Percentiles rank a stretch among this genome's conserved stretches.
Evolutionary conservation across 352 stramenopile species (phyloP).

Genomic region (Aphanomyces astaci): DNA sequence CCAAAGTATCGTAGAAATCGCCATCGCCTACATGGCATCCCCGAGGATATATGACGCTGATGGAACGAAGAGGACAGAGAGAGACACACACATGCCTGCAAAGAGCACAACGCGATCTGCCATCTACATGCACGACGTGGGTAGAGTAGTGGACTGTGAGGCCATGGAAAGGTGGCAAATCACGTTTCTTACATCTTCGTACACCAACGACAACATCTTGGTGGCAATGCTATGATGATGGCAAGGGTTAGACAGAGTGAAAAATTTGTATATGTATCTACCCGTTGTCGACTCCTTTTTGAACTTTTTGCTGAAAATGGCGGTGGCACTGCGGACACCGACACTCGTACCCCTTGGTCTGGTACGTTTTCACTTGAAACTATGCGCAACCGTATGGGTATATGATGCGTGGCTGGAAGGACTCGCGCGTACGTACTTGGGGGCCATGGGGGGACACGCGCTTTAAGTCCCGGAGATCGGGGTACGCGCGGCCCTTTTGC

Average conservation of each 20-base stretch:
- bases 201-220: slow-evolving; percentile 78
- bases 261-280: no score
- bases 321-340: slow-evolving; percentile 53
- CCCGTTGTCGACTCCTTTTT: slow-evolving; percentile 84
- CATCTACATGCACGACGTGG: slow-evolving; percentile 34
- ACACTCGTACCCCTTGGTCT: slow-evolving; percentile 78
- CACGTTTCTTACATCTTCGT: slow-evolving; percentile 83
- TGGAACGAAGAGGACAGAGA: no score
- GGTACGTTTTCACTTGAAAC: slow-evolving; percentile 81
- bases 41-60: not conserved
- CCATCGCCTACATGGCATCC: slow-evolving; percentile 48
- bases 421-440: slow-evolving; percentile 55
- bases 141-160: no score
- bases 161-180: no score
- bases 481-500: slow-evolving; percentile 29
- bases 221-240: slow-evolving; percentile 60
- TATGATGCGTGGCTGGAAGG: no score
- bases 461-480: slow-evolving; percentile 61
- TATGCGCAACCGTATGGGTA: no score
- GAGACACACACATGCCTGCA: slow-evolving; percentile 58
- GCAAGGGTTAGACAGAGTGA: no score
- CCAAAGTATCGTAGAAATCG: slow-evolving; percentile 82
- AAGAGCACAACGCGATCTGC: slow-evolving; percentile 77
- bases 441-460: slow-evolving; percentile 60
- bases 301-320: slow-evolving; percentile 64